Evolutionary conservation across 495 filamentous ascomycete species (phyloP).

Genomic region (Talaromyces adpressus): DNA sequence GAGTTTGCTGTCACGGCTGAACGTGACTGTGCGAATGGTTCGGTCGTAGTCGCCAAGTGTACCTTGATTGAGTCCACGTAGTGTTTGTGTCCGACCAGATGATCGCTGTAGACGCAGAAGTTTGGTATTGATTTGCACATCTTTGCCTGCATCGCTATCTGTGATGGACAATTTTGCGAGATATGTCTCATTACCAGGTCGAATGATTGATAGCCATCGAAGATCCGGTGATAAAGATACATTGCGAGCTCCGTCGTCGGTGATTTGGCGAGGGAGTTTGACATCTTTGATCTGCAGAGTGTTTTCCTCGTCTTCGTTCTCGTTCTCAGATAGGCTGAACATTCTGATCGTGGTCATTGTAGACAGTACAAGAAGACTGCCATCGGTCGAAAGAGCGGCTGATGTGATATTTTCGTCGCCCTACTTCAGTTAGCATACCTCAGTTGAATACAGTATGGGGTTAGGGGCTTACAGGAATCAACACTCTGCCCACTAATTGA

Average conservation of each 20-base stretch:
- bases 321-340: slow-evolving; percentile 49
- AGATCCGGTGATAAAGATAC: slow-evolving; percentile 45
- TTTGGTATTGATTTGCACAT: slow-evolving; percentile 37
- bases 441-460: not conserved
- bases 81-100: not conserved
- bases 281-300: slow-evolving; percentile 63
- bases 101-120: slow-evolving; percentile 11
- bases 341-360: slow-evolving; percentile 72
- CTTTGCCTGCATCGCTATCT: slow-evolving; percentile 23
- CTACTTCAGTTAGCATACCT: slow-evolving; percentile 20
- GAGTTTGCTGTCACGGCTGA: slow-evolving; percentile 75
- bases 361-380: slow-evolving; percentile 67
- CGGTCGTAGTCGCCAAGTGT: slow-evolving; percentile 72
- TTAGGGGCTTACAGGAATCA: slow-evolving; percentile 43
- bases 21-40: slow-evolving; percentile 64
- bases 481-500: slow-evolving; percentile 61
- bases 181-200: slow-evolving; percentile 40
- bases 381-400: slow-evolving; percentile 64
- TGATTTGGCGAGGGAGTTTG: slow-evolving; percentile 41
- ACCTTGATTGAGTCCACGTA: slow-evolving; percentile 38
- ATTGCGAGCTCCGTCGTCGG: slow-evolving; percentile 56
- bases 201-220: slow-evolving; percentile 50
- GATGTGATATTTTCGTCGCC: slow-evolving; percentile 85
- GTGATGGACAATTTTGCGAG: slow-evolving; percentile 36
- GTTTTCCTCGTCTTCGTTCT: slow-evolving; percentile 36